These are phyloP conservation scores for Gyrodon lividus DNA, from an alignment of 768 basidiomycete genomes.

Conservation along the genomic window DNA sequence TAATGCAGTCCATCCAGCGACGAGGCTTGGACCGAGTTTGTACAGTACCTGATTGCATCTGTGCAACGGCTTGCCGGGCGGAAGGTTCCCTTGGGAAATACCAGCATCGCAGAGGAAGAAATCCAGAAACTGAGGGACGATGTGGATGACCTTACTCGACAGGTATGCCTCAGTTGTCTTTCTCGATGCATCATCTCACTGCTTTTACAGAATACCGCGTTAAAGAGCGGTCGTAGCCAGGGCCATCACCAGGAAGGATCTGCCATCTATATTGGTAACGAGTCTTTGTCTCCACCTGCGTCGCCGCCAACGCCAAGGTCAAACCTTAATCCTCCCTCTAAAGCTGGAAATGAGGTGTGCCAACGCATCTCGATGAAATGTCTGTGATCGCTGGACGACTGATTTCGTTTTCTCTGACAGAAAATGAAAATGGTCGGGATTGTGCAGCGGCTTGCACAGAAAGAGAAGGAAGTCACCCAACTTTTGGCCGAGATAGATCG, in stretches of 20 bases:
- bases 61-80: slow-evolving; percentile 68
- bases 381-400: not conserved
- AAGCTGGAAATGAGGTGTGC: slow-evolving; percentile 56
- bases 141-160: slow-evolving; percentile 63
- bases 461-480: slow-evolving; percentile 80
- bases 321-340: slow-evolving; percentile 42
- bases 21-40: slow-evolving; percentile 59
- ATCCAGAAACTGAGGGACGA: slow-evolving; percentile 55
- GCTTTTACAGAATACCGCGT: slow-evolving; percentile 6
- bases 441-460: slow-evolving; percentile 76
- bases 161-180: slow-evolving; percentile 43
- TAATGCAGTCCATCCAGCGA: slow-evolving; percentile 45
- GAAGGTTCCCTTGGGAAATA: slow-evolving; percentile 52
- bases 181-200: not conserved
- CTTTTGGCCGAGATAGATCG: slow-evolving; percentile 71
- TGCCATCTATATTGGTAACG: slow-evolving; percentile 10
- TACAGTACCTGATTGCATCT: slow-evolving; percentile 58
- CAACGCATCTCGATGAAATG: not conserved
- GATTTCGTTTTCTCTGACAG: slow-evolving; percentile 27
- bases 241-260: slow-evolving; percentile 16
- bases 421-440: slow-evolving; percentile 71
- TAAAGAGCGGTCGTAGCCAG: not conserved
- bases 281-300: slow-evolving; percentile 4
- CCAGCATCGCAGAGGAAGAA: slow-evolving; percentile 52
- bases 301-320: slow-evolving; percentile 25